Evolutionary conservation across 139 green algal species (phyloP).

Genomic region (Nannochloris sp.): DNA sequence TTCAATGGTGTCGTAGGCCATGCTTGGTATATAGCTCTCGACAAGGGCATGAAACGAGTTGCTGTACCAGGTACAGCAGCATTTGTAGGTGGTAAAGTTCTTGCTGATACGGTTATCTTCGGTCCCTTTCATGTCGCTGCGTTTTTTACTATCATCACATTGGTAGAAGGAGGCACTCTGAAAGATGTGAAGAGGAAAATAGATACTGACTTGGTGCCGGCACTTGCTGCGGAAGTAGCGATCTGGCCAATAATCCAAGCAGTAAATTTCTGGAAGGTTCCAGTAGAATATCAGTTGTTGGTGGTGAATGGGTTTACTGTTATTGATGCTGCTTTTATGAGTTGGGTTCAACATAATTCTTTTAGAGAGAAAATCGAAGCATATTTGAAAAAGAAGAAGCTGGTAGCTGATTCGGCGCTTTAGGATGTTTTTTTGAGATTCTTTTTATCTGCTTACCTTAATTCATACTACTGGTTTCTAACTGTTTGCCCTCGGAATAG

Average conservation of each 20-base stretch:
- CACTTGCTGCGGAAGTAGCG: conserved; percentile 16
- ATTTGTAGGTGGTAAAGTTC: conserved; percentile 20
- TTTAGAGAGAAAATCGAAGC: too few species aligned
- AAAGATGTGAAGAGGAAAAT: conserved; percentile 12
- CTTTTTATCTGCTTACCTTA: too few species aligned
- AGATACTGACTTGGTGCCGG: conserved; percentile 23
- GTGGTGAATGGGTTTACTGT: conserved; percentile 23
- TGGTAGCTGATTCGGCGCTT: too few species aligned
- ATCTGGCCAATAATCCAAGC: conserved; percentile 28
- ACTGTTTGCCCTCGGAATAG: too few species aligned
- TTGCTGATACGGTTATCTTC: conserved; percentile 25
- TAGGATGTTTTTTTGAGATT: too few species aligned
- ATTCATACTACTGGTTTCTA: too few species aligned
- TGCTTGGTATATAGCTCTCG: conserved; percentile 22
- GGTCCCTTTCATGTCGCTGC: conserved; percentile 17
- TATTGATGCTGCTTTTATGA: conserved; percentile 7
- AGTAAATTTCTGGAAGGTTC: conserved; percentile 27
- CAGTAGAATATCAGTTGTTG: conserved; percentile 24
- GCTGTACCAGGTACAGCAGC: not conserved
- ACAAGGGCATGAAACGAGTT: not conserved
- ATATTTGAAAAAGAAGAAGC: too few species aligned
- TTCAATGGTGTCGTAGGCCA: conserved; percentile 23
- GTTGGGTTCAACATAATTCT: not conserved
- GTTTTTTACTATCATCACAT: conserved; percentile 19
- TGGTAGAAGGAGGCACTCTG: conserved; percentile 11